phyloP scores from a whole-genome alignment of 1,139 yeast genomes.

The Hansenula anomala region DNA sequence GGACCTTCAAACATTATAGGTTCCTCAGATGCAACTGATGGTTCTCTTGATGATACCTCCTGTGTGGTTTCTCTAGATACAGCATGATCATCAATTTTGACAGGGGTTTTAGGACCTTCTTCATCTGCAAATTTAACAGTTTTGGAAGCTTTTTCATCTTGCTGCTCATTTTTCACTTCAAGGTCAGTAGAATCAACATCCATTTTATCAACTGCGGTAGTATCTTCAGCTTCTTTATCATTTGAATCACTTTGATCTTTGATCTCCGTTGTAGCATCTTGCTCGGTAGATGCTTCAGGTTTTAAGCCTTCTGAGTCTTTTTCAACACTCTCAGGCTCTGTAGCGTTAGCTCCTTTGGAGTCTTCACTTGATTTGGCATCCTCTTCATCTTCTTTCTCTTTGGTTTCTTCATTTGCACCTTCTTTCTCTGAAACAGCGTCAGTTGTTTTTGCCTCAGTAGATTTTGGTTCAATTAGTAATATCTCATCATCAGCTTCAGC shows the following conservation, averaged over 20 bases:
- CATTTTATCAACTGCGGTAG: not conserved
- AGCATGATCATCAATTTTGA: too few relatives aligned
- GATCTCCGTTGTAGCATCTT: conserved; percentile 2
- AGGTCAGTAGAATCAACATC: not conserved
- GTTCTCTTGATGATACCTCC: conserved; percentile 1
- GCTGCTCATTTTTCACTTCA: conserved; percentile 1
- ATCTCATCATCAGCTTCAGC: conserved; percentile 1
- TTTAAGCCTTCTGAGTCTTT: too few relatives aligned
- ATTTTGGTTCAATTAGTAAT: not conserved
- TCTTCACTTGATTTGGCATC: not conserved
- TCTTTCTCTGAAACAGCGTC: too few relatives aligned
- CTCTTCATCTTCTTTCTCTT: not conserved
- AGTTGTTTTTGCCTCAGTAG: not conserved
- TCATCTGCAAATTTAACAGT: conserved; percentile 2
- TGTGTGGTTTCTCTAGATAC: too few relatives aligned
- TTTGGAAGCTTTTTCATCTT: not conserved
- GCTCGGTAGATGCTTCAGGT: not conserved
- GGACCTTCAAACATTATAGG: conserved; percentile 55
- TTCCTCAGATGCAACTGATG: conserved; percentile 13
- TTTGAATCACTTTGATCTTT: not conserved
- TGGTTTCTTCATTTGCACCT: not conserved
- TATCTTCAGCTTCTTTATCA: not conserved
- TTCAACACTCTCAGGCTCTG: not conserved
- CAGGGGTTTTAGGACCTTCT: not conserved
- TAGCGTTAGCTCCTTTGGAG: too few relatives aligned